These are phyloP conservation scores for Nicotiana knightiana DNA, from an alignment of 257 asterid species.

Conservation along the genomic window DNA sequence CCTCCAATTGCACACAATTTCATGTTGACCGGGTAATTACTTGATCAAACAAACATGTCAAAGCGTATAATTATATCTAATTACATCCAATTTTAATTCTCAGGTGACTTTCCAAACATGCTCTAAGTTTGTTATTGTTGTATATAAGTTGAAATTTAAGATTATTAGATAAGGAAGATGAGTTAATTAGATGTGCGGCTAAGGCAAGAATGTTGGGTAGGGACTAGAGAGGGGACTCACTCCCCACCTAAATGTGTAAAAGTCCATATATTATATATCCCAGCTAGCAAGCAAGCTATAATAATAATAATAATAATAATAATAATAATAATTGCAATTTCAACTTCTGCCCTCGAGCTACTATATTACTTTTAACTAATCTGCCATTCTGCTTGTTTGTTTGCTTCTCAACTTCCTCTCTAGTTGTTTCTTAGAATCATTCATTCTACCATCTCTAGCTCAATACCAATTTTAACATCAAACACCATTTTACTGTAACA, in stretches of 20 bases:
- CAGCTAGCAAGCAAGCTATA: background rate
- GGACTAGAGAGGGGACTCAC: background rate
- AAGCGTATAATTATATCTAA: too few relatives aligned
- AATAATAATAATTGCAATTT: conserved; percentile 6
- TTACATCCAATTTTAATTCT: too few relatives aligned
- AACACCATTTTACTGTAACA: too few relatives aligned
- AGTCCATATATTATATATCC: background rate
- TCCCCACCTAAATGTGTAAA: background rate
- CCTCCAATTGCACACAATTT: too few relatives aligned
- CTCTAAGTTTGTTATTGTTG: too few relatives aligned
- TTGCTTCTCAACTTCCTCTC: background rate
- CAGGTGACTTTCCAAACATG: too few relatives aligned
- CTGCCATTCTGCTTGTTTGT: background rate
- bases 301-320: background rate
- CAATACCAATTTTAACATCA: too few relatives aligned
- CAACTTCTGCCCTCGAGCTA: background rate
- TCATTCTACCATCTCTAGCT: background rate
- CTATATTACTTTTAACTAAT: background rate
- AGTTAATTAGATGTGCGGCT: background rate
- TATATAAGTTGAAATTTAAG: too few relatives aligned
- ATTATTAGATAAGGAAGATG: background rate
- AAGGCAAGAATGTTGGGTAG: background rate
- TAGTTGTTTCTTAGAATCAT: background rate
- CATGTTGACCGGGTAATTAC: too few relatives aligned
- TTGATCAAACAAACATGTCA: too few relatives aligned